A percentile compares a stretch with the other conserved stretches of the same genome.
These are phyloP conservation scores for Basipetospora chlamydospora DNA, from an alignment of 2,329 filamentous ascomycete species.

Conservation along the genomic window DNA sequence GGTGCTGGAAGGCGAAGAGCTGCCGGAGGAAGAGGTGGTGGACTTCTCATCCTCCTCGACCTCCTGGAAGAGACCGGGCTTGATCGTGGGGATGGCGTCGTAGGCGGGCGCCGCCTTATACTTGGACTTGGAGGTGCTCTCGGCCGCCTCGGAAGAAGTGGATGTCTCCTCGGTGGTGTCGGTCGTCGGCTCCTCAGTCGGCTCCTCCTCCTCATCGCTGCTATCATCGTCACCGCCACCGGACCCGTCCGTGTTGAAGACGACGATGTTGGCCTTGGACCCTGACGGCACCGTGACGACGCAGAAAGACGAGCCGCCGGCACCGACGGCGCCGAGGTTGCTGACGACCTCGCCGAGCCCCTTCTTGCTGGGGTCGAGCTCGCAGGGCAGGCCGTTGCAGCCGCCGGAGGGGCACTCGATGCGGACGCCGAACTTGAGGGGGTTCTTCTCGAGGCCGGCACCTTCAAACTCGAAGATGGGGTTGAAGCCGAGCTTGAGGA, in stretches of 20 bases:
- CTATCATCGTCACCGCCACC: constrained; percentile 12
- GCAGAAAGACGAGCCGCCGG: constrained; percentile 57
- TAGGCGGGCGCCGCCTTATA: constrained; percentile 9
- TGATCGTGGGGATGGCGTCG: constrained; percentile 13
- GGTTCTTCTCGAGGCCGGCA: constrained; percentile 35
- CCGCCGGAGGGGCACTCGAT: constrained; percentile 51
- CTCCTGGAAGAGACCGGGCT: constrained; percentile 40
- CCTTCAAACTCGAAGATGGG: constrained; percentile 57
- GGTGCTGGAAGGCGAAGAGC: background rate
- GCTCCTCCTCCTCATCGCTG: constrained; percentile 7
- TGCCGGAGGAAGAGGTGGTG: background rate
- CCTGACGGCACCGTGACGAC: constrained; percentile 62
- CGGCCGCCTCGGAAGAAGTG: constrained; percentile 10
- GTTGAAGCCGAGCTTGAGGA: constrained; percentile 64
- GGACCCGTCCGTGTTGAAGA: constrained; percentile 34
- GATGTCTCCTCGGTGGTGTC: constrained; percentile 14
- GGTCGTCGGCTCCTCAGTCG: constrained; percentile 14
- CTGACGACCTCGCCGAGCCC: constrained; percentile 45
- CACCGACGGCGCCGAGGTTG: constrained; percentile 38
- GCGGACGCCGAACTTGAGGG: constrained; percentile 52
- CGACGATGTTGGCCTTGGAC: constrained; percentile 50
- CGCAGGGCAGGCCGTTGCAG: constrained; percentile 63
- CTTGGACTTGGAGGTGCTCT: constrained; percentile 7
- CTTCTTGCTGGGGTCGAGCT: constrained; percentile 46
- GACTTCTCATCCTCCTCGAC: constrained; percentile 21